Evolutionary conservation across 2,329 filamentous ascomycete species (phyloP), one percentile per base, ranked within the genome.

Genomic region (Chrysoporthe deuterocubensis): DNA sequence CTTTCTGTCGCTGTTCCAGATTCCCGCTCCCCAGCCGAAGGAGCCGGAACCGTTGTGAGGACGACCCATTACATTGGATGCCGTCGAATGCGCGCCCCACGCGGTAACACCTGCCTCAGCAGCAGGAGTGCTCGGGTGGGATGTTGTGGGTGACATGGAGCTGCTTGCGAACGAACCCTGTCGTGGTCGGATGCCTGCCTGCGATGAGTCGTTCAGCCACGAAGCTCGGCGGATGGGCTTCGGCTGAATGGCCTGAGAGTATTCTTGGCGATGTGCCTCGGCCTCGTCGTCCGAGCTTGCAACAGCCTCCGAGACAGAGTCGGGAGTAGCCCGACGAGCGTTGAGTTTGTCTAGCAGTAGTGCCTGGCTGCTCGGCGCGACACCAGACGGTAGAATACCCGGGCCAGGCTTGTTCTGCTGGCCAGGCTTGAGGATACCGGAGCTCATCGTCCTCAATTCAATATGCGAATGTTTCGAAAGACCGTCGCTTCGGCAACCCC

Each of bases 201-300:
- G 92, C 9, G 87, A 86, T 1, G 92, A 91, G 74, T 97, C 94
- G 76, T 94, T 95, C 68, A 97, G 81, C 92, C 94, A 97, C 50
- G 93, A 96, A 58, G 92, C 87, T 71, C 93, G 88, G 66, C 92
- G 88, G 37, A 85, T 86, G 59, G 91, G 87, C 73, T 90, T 92
- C 62, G 81, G 85, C 73, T 82, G 86, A 69, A 77, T 76, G 74
- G 79, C 80, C 73, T 84, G 83, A 71, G 80, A 80, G 74, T 76
- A 78, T 67, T 85, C 87, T 72, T 87, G 82, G 57, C 84, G 84
- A 72, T 87, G 84, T 76, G 89, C 85, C 69, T 97, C 92, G 67
- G 83, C 86, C 78, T 99, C 96, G 78, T 98, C 96, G 78, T 98
- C 96, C 14, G 94, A 97, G 72, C 95, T 98, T 64, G 92, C 94